Conservation (phyloP, 495 filamentous ascomycete genomes). For the Penicillium macrosclerotiorum region DNA sequence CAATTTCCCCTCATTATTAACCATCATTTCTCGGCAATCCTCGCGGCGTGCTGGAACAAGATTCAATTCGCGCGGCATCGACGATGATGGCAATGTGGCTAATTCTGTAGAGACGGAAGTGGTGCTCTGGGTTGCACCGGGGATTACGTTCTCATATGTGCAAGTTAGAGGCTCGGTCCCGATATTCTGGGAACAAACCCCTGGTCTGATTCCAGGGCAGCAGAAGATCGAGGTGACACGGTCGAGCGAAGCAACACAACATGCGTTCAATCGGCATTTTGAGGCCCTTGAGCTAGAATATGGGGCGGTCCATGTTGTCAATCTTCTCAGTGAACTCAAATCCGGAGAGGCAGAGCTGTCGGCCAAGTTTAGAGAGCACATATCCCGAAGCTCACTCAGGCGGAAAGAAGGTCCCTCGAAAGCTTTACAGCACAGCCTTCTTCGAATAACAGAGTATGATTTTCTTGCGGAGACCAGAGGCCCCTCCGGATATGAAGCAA, state of each 20-base stretch:
- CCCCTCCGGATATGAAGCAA: slow-evolving; percentile 83
- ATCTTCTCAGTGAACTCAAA: slow-evolving; percentile 85
- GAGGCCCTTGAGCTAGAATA: slow-evolving; percentile 78
- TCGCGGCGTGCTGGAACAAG: slow-evolving; percentile 90
- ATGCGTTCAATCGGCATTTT: slow-evolving; percentile 94
- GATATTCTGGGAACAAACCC: slow-evolving; percentile 93
- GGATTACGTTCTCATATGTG: slow-evolving; percentile 85
- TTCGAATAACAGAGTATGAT: slow-evolving; percentile 83
- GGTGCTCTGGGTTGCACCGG: slow-evolving; percentile 66
- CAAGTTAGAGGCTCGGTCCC: slow-evolving; percentile 92
- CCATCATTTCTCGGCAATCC: slow-evolving; percentile 86
- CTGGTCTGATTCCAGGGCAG: slow-evolving; percentile 84
- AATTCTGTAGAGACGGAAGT: slow-evolving; percentile 81
- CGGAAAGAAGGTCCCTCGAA: slow-evolving; percentile 35
- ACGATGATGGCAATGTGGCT: slow-evolving; percentile 95
- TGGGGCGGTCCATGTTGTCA: slow-evolving; percentile 85
- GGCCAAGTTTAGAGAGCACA: slow-evolving; percentile 70
- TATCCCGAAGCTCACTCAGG: slow-evolving; percentile 66
- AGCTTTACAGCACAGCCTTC: slow-evolving; percentile 63
- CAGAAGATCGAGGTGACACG: slow-evolving; percentile 93
- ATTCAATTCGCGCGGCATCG: slow-evolving; percentile 94
- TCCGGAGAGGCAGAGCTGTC: slow-evolving; percentile 80
- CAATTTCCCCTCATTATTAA: slow-evolving; percentile 79
- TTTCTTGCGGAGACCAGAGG: slow-evolving; percentile 93
- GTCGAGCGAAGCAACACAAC: slow-evolving; percentile 86